Evolutionary conservation across 2,329 filamentous ascomycete genomes (phyloP), one percentile per base, ranked within the genome.

Genomic region (Diaporthe australafricana): DNA sequence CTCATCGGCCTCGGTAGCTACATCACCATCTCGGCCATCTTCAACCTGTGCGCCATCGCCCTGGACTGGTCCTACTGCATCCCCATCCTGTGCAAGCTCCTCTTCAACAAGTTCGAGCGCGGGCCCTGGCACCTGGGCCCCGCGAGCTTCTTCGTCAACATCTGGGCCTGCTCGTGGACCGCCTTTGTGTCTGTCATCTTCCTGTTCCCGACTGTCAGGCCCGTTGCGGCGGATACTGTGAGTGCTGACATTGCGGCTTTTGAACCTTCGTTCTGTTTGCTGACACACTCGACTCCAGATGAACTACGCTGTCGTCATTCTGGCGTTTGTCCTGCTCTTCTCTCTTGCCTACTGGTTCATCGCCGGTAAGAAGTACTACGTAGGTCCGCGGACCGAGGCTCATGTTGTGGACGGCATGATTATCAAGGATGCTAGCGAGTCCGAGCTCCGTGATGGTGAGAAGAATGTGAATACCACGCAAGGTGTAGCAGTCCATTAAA

Each of bases 1-100:
- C 81, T 90, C 73, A 89, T 90, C 76, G 88, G 85, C 53, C 84
- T 90, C 7, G 88, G 86, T 55, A 87, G 84, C 35, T 87, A 88
- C 77, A 84, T 85, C 35, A 85, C 86, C 71, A 88, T 88, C 73
- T 75, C 81, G 5, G 87, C 85, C 72, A 84, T 88, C 65, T 89
- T 89, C 81, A 88, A 87, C 77, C 79, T 87, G 53, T 87, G 84
- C 75, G 86, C 87, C 73, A 88, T 88, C 73, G 85, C 86, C 42
- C 82, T 88, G 32, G 86, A 88, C 76, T 87, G 86, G 84, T 85
- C 82, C 65, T 89, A 89, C 80, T 85, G 85, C 79, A 88, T 89
- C 72, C 87, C 87, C 35, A 88, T 89, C 75, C 72, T 84, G 62
- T 88, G 86, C 83, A 88, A 88, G 79, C 78, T 88, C 11, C 40